phyloP scores from a whole-genome alignment of 1,284 basidiomycete species.

The Mycena sp. region DNA sequence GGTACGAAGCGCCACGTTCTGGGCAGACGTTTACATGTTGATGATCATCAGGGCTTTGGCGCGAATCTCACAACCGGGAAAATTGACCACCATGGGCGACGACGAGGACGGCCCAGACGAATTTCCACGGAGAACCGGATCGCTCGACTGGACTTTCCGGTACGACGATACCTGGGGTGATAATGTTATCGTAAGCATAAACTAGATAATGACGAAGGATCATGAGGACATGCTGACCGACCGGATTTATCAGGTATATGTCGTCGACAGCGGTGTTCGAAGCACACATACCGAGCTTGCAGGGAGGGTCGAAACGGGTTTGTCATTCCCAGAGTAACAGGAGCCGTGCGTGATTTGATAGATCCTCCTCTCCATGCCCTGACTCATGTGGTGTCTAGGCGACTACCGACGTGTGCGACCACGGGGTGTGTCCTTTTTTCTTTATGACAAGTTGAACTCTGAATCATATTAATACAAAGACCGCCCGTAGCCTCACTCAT shows the following conservation, averaged over 20 bases:
- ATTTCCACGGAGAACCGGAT: neutral
- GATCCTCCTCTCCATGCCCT: neutral
- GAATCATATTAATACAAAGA: neutral
- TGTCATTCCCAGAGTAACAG: neutral
- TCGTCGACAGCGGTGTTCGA: slow-evolving; percentile 4
- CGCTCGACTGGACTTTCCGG: neutral
- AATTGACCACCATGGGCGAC: neutral
- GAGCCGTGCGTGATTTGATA: neutral
- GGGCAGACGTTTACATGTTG: too few species aligned
- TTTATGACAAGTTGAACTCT: neutral
- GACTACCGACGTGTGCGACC: neutral
- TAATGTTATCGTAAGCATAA: neutral
- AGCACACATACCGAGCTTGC: neutral
- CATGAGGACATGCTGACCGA: too few species aligned
- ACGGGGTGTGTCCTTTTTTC: neutral
- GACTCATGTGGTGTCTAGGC: neutral
- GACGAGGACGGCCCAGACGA: neutral
- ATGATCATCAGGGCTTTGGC: neutral
- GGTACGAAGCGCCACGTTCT: too few species aligned
- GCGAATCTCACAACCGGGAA: neutral
- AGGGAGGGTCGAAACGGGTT: neutral
- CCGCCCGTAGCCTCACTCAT: neutral
- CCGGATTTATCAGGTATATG: neutral
- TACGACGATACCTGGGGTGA: slow-evolving; percentile 4
- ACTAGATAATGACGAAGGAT: too few species aligned